Conservation (phyloP, 768 basidiomycete species). For the Pleurotus sapidus region DNA sequence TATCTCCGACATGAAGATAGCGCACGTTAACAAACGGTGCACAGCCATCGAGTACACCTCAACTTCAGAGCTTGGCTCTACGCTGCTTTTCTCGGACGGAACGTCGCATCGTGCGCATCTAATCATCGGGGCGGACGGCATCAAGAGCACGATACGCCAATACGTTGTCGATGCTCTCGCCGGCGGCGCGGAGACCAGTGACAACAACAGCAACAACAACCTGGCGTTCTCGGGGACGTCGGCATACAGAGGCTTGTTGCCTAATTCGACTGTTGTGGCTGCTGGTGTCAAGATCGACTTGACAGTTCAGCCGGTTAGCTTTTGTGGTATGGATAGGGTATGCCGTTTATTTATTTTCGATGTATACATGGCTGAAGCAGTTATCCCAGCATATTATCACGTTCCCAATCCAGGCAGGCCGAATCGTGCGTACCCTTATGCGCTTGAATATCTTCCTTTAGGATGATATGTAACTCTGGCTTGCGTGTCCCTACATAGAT, state of each 20-base stretch:
- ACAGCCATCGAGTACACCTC: conserved; percentile 20
- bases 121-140: conserved; percentile 51
- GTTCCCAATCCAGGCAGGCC: conserved; percentile 42
- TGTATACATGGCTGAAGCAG: neutral
- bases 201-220: neutral
- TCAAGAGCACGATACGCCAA: conserved; percentile 44
- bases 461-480: neutral
- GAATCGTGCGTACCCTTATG: conserved; percentile 28
- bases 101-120: conserved; percentile 43
- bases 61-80: conserved; percentile 21
- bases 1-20: conserved; percentile 34
- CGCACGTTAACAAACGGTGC: conserved; percentile 53
- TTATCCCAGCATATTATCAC: conserved; percentile 46
- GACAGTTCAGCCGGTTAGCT: conserved; percentile 31
- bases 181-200: conserved; percentile 12
- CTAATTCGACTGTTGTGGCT: conserved; percentile 31
- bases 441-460: too few species aligned
- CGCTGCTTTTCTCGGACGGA: conserved; percentile 48
- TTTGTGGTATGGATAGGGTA: conserved; percentile 45
- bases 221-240: conserved; percentile 42
- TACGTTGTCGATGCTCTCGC: conserved; percentile 22
- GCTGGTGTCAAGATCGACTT: conserved; percentile 42
- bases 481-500: conserved; percentile 21
- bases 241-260: conserved; percentile 48
- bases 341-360: conserved; percentile 4